Conservation (phyloP, 352 stramenopile species). For the Aphanomyces euteiches region DNA sequence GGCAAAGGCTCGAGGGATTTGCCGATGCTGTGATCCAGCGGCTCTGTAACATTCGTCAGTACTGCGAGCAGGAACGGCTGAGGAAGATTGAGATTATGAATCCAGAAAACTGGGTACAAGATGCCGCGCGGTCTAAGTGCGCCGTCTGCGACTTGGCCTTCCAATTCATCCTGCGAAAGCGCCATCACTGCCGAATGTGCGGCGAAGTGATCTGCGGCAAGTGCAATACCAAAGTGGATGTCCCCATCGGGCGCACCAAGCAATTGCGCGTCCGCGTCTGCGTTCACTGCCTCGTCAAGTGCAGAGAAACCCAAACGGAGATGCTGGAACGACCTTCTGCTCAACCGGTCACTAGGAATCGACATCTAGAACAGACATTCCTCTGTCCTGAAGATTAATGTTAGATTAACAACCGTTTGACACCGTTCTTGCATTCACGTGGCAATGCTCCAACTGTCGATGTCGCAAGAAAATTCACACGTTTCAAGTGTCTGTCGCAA, state of each 20-base stretch:
- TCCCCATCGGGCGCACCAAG: constrained; percentile 57
- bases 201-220: constrained; percentile 68
- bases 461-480: no score
- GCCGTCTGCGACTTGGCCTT: constrained; percentile 61
- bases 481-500: no score
- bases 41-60: constrained; percentile 53
- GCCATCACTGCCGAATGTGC: constrained; percentile 75
- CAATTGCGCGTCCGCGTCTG: constrained; percentile 59
- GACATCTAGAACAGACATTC: constrained; percentile 24
- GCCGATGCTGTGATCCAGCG: constrained; percentile 41
- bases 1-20: constrained; percentile 12
- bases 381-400: constrained; percentile 21
- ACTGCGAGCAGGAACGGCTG: constrained; percentile 61
- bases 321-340: constrained; percentile 49
- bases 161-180: constrained; percentile 41
- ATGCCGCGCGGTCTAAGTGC: constrained; percentile 37
- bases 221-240: constrained; percentile 66
- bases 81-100: constrained; percentile 48
- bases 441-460: no score
- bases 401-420: not conserved
- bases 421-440: no score
- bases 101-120: constrained; percentile 53
- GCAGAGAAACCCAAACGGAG: constrained; percentile 51
- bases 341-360: constrained; percentile 45
- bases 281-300: constrained; percentile 70